Percentiles rank a stretch among this genome's conserved stretches.
phyloP scores from a whole-genome alignment of 2,329 filamentous ascomycete species.

The Fusarium palustre region DNA sequence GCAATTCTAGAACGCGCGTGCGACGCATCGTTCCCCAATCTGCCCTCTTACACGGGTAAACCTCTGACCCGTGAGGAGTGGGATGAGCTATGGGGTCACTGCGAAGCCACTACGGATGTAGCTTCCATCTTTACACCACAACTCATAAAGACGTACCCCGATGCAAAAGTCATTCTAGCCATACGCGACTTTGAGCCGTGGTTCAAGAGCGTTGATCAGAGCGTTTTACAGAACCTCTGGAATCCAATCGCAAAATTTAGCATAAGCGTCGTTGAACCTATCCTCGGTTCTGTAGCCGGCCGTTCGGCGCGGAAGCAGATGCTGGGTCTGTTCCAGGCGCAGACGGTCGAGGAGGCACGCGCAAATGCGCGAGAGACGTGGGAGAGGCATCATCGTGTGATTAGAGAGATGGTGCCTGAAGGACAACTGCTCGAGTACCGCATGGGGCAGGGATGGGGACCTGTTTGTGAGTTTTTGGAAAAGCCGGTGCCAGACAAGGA shows the following conservation, averaged over 20 bases:
- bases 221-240: conserved; percentile 45
- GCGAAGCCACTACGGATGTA: conserved; percentile 50
- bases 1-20: conserved; percentile 43
- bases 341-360: conserved; percentile 38
- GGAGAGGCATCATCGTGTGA: conserved; percentile 46
- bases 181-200: conserved; percentile 50
- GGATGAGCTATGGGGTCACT: conserved; percentile 50
- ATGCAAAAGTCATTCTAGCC: conserved; percentile 52
- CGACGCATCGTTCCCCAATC: conserved; percentile 47
- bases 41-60: conserved; percentile 46
- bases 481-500: conserved; percentile 48
- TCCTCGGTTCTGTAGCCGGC: conserved; percentile 50
- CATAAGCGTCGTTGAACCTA: conserved; percentile 43
- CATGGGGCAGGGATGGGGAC: conserved; percentile 52
- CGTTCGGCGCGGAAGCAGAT: conserved; percentile 43
- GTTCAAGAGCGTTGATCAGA: conserved; percentile 50
- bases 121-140: conserved; percentile 46
- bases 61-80: conserved; percentile 48
- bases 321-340: conserved; percentile 47
- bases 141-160: conserved; percentile 49
- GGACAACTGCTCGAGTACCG: conserved; percentile 49
- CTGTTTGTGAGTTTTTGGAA: conserved; percentile 53
- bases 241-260: conserved; percentile 30
- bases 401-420: conserved; percentile 46
- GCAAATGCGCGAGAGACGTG: conserved; percentile 43